Evolutionary conservation across 257 asterid species (phyloP).

Genomic region (Penstemon newberryi): DNA sequence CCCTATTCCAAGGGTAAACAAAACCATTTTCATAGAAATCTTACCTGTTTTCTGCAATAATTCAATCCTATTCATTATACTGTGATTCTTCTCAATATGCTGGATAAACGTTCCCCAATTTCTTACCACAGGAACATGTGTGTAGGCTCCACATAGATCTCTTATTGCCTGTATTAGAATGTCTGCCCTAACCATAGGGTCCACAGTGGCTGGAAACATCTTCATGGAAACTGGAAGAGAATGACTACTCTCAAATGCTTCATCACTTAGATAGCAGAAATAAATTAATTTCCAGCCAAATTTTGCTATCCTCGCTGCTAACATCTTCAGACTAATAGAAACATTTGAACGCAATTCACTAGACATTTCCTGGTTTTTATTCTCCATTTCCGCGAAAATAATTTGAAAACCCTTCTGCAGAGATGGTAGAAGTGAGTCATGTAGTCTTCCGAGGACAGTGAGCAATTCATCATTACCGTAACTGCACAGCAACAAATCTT

Average conservation of each 20-base stretch:
- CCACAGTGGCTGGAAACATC: constrained; percentile 94
- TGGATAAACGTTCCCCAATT: constrained; percentile 68
- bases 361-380: constrained; percentile 40
- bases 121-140: constrained; percentile 33
- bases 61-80: constrained; percentile 63
- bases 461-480: constrained; percentile 77
- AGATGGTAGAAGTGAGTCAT: constrained; percentile 83
- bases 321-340: constrained; percentile 60
- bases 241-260: constrained; percentile 55
- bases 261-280: constrained; percentile 81
- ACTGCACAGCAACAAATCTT: constrained; percentile 52
- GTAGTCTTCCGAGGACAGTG: constrained; percentile 65
- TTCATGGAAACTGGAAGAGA: constrained; percentile 61
- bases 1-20: background rate
- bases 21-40: background rate
- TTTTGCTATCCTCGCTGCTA: constrained; percentile 62
- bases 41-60: constrained; percentile 62
- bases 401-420: constrained; percentile 59
- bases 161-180: constrained; percentile 70
- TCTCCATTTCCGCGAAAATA: constrained; percentile 41
- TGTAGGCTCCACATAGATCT: constrained; percentile 51
- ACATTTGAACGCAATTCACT: constrained; percentile 55
- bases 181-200: constrained; percentile 83
- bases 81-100: constrained; percentile 65
- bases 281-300: constrained; percentile 76